Percentiles rank a stretch among this genome's conserved stretches.
phyloP scores from a whole-genome alignment of 257 asterid species.

The Plantago ovata region DNA sequence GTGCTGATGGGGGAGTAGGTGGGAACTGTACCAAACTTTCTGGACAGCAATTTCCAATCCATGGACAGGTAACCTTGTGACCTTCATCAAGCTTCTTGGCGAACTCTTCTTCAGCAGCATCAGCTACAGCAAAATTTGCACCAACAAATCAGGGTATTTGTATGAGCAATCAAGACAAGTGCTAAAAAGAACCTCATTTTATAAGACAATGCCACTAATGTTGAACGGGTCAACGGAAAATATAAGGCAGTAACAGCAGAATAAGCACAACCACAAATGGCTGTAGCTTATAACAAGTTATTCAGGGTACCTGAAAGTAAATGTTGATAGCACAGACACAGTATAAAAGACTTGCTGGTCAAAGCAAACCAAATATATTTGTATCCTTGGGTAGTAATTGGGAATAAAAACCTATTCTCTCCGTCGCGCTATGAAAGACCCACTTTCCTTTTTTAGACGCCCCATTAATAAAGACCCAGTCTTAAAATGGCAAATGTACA shows the following conservation, averaged over 20 bases:
- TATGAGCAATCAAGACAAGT: constrained; percentile 14
- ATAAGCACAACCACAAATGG: neutral
- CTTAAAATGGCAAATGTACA: too few relatives aligned
- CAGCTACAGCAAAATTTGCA: constrained; percentile 44
- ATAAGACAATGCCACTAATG: constrained; percentile 14
- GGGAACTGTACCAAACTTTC: constrained; percentile 99
- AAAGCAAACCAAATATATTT: neutral
- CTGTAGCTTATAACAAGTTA: constrained; percentile 1
- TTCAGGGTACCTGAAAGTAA: constrained; percentile 4
- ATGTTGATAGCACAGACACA: neutral
- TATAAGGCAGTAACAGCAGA: constrained; percentile 15
- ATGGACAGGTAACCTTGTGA: constrained; percentile 78
- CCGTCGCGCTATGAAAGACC: too few relatives aligned
- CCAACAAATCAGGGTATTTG: constrained; percentile 22
- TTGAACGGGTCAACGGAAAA: constrained; percentile 12
- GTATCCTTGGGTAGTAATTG: too few relatives aligned
- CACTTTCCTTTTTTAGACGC: too few relatives aligned
- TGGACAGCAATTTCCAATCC: constrained; percentile 91
- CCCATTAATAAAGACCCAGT: too few relatives aligned
- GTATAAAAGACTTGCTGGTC: neutral
- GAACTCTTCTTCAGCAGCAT: constrained; percentile 73
- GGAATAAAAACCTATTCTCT: too few relatives aligned
- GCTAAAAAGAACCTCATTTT: constrained; percentile 10
- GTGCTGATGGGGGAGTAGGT: constrained; percentile 97
- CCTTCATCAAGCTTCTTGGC: constrained; percentile 73